Evolutionary conservation across 345 rosid species (phyloP).

Genomic region (Aquilaria yunnanensis): DNA sequence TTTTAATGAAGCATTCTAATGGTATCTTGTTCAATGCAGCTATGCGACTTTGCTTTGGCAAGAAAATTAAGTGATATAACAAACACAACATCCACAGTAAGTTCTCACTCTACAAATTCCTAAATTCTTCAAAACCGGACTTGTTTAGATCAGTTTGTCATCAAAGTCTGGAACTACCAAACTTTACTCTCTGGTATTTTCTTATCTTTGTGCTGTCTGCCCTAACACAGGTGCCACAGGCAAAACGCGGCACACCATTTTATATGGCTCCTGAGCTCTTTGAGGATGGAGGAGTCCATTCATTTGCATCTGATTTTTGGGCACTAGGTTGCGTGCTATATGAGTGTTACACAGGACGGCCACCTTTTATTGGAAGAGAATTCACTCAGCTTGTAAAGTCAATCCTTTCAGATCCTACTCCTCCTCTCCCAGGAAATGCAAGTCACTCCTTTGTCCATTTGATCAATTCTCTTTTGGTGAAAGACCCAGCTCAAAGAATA

Average conservation of each 20-base stretch:
- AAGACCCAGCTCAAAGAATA: slow-evolving; percentile 93
- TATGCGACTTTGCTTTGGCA: slow-evolving; percentile 96
- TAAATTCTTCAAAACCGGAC: background rate
- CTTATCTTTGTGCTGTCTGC: slow-evolving; percentile 10
- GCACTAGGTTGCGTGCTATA: slow-evolving; percentile 96
- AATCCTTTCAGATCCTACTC: slow-evolving; percentile 81
- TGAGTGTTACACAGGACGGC: slow-evolving; percentile 89
- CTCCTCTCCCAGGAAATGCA: slow-evolving; percentile 86
- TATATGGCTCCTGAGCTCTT: slow-evolving; percentile 99
- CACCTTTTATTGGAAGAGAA: slow-evolving; percentile 84
- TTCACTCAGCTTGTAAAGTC: slow-evolving; percentile 89
- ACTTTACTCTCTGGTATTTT: background rate
- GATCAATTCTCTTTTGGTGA: slow-evolving; percentile 75
- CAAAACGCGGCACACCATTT: slow-evolving; percentile 96
- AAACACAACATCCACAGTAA: slow-evolving; percentile 64
- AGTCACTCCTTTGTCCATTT: slow-evolving; percentile 75
- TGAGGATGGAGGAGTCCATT: slow-evolving; percentile 97
- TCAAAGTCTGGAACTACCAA: background rate
- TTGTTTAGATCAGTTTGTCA: slow-evolving; percentile 4
- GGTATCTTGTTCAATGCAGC: slow-evolving; percentile 43
- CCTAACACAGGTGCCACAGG: slow-evolving; percentile 55
- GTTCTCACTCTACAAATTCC: slow-evolving; percentile 12
- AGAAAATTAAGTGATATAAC: slow-evolving; percentile 74
- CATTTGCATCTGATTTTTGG: slow-evolving; percentile 98
- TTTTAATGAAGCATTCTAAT: background rate